Base-by-base conservation (phyloP, 2,329 filamentous ascomycete genomes). In the Lachnellula suecica region DNA sequence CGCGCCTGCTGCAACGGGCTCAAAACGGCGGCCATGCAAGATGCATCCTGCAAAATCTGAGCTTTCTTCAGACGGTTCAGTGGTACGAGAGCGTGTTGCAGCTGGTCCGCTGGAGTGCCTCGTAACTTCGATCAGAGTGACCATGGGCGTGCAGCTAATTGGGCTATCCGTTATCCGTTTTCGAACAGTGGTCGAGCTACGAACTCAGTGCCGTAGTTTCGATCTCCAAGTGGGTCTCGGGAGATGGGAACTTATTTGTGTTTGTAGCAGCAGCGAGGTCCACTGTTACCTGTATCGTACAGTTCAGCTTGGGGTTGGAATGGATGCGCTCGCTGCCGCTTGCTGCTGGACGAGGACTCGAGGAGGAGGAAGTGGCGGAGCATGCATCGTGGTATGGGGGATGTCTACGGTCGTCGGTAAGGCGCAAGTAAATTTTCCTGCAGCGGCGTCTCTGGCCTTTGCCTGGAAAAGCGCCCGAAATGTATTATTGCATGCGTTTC, bases 31-130 rank as follows among this genome's bases (percentile, higher is more conserved):
- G n/a, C n/a, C n/a, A n/a, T n/a, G n/a, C n/a, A n/a, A n/a, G n/a
- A n/a, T 27, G 29, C 43, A 44, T 46, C 34, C 49, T 53, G 49
- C 51, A 50, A 44, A 52, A 45, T 34, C 52, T 45, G 53, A 31
- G 17, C 15, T 22, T 45, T 38, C 44, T 43, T 20, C 20, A 20
- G 22, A 42, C 22, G n/a, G 11, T 15, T 13, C 40, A 42, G 2
- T 10, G 23, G 10, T 5, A 10, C 15, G 31, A n/a, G 19, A 34
- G 17, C 10, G 8, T 40, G n/a, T 23, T 31, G 44, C 49, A 46
- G 15, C 43, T 25, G 20, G 20, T 29, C 15, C 25, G 42, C 40
- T 44, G n/a, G n/a, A n/a, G n/a, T n/a, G n/a, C n/a, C n/a, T n/a
- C n/a, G n/a, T n/a, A n/a, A n/a, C n/a, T n/a, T n/a, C n/a, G n/a